Base-by-base conservation (phyloP, 2,329 filamentous ascomycete species). In the Aspergillus aculeatinus region DNA sequence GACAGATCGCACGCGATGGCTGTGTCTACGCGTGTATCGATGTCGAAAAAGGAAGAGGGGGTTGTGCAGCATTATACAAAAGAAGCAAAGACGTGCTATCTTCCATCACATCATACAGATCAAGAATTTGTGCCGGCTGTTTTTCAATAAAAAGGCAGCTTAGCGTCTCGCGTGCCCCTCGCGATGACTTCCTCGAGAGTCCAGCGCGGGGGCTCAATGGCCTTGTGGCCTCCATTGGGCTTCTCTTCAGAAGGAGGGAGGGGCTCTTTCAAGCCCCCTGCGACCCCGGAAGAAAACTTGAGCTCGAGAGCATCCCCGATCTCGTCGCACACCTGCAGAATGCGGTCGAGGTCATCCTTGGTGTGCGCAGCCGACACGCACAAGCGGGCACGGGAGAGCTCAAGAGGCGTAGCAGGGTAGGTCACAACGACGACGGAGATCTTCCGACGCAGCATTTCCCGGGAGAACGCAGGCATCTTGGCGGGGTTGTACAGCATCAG, bases 341-440 rank as follows among this genome's bases (percentile, higher is more conserved):
- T 80, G 51, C 92, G 87, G 75, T 97, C 94, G 70, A 98, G 84
- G 76, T 97, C 94, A 49, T 97, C 93, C 81, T 97, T 97, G 78
- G 94, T 97, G 82, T 98, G 94, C 1, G 94, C 91, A 1, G 94
- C 87, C 3, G 91, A 96, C 50, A 97, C 86, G 74, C 94, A 98
- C 84, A 98, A 96, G 33, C 94, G 89, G 47, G 90, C 94, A 63
- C 94, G 89, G 19, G 92, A 96, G 65, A 90, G 92, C 70, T 96
- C 95, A 33, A 98, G 85, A 0, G 94, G 93, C 1, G 93, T 97
- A 14, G 93, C 94, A 6, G 94, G 94, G 74, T 97, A 98, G 49
- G 93, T 94, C 60, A 97, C 94, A 31, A 98, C 90, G 21, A 97
- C 94, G 53, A 97, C 91, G 0, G 93, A 93, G 68, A 98, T 96